Evolutionary conservation across 2,329 filamentous ascomycete genomes (phyloP).

Genomic region (Penicillium oxalicum): DNA sequence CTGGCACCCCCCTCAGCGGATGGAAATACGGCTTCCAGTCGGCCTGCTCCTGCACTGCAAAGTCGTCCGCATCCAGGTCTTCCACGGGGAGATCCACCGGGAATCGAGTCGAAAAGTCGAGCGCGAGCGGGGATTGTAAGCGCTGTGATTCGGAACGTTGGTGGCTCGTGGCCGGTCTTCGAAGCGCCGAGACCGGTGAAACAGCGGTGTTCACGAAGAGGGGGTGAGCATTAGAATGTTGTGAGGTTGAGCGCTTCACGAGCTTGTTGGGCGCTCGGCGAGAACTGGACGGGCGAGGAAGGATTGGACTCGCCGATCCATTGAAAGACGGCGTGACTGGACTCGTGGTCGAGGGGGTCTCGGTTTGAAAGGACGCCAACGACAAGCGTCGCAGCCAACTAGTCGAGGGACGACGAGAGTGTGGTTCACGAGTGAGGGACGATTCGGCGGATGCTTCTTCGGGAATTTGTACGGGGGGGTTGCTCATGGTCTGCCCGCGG

Average conservation of each 20-base stretch:
- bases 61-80: conserved; percentile 8
- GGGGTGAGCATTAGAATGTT: conserved; percentile 42
- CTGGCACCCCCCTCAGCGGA: conserved; percentile 19
- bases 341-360: conserved; percentile 43
- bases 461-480: conserved; percentile 23
- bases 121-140: conserved; percentile 34
- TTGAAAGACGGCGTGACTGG: conserved; percentile 50
- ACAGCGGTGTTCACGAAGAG: conserved; percentile 24
- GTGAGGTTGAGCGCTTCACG: conserved; percentile 56
- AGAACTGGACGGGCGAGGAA: conserved; percentile 29
- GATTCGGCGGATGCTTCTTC: conserved; percentile 21
- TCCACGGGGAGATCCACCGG: conserved; percentile 7
- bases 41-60: conserved; percentile 12
- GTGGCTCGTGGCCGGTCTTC: conserved; percentile 58
- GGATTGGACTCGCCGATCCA: conserved; percentile 48
- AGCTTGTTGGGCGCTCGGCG: conserved; percentile 52
- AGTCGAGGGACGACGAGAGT: conserved; percentile 38
- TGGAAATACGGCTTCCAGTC: conserved; percentile 39
- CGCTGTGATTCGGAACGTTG: conserved; percentile 53
- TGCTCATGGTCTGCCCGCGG: conserved; percentile 35
- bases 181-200: conserved; percentile 45
- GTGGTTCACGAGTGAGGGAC: conserved; percentile 8
- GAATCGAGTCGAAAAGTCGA: conserved; percentile 24
- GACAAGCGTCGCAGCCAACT: conserved; percentile 56
- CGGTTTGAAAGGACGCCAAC: conserved; percentile 44